Evolutionary conservation across 306 rosid species (phyloP).

Genomic region (Trifolium pratense): DNA sequence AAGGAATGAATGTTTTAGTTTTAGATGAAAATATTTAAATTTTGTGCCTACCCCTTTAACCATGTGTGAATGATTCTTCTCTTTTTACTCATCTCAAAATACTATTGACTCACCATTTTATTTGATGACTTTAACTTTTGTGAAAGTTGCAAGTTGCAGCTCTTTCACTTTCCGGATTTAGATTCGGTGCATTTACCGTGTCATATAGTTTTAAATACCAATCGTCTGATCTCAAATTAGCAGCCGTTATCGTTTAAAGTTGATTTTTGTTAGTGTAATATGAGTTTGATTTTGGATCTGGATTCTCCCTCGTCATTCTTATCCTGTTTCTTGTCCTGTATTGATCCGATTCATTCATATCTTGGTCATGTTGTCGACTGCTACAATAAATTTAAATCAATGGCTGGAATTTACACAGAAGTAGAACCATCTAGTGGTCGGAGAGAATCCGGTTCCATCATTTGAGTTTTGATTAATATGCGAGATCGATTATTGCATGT

Average conservation of each 20-base stretch:
- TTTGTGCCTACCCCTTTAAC: slow-evolving; percentile 46
- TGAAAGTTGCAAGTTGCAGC: slow-evolving; percentile 52
- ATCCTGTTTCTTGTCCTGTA: no score
- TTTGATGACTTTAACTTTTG: slow-evolving; percentile 60
- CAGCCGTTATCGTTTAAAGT: no score
- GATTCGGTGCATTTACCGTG: not conserved
- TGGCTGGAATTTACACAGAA: no score
- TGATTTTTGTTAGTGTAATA: not conserved
- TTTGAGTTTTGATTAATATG: not conserved
- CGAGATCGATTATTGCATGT: not conserved
- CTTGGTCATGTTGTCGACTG: no score
- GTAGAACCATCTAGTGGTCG: no score
- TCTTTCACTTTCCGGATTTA: not conserved
- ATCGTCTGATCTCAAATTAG: not conserved
- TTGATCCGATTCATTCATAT: no score
- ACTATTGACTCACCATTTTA: slow-evolving; percentile 54
- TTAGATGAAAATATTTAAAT: slow-evolving; percentile 35
- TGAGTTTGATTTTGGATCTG: not conserved
- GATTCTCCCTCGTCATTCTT: no score
- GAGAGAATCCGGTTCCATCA: no score
- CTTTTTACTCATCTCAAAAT: slow-evolving; percentile 51
- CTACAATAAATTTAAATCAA: no score
- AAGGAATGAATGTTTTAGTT: slow-evolving; percentile 53
- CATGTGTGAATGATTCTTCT: slow-evolving; percentile 66
- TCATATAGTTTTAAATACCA: no score